Evolutionary conservation across 164 flowering plant species (phyloP).

Genomic region (Vitis rupestris): DNA sequence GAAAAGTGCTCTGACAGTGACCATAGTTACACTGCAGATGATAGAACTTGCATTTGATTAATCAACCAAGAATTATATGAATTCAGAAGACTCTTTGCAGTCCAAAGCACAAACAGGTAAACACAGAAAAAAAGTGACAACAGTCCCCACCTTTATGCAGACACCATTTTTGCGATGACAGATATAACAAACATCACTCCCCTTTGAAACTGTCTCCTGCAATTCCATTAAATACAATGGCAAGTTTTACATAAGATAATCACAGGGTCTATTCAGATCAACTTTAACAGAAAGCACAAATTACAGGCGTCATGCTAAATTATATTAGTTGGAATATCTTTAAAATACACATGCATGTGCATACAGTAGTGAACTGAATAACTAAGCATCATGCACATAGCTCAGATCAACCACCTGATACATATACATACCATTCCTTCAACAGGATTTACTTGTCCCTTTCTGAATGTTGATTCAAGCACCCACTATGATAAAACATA

Average conservation of each 20-base stretch:
- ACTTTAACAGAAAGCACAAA: not conserved
- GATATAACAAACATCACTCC: slow-evolving; percentile 55
- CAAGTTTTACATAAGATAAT: not conserved
- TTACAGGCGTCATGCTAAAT: not conserved
- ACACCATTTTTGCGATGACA: slow-evolving; percentile 70
- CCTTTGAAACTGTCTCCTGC: slow-evolving; percentile 65
- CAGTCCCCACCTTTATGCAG: slow-evolving; percentile 69
- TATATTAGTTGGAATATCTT: not conserved
- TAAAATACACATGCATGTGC: not conserved
- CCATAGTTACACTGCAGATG: slow-evolving; percentile 82
- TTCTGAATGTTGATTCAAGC: slow-evolving; percentile 71
- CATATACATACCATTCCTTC: slow-evolving; percentile 76
- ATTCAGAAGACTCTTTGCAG: not conserved
- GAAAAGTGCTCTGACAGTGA: slow-evolving; percentile 81
- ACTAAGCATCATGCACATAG: not conserved
- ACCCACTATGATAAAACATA: slow-evolving; percentile 64
- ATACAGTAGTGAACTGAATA: not conserved
- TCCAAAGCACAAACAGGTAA: not conserved
- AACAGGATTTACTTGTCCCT: slow-evolving; percentile 82
- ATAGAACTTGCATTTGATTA: not conserved
- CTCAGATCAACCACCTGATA: not conserved
- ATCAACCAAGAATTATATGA: not conserved
- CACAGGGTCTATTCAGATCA: not conserved
- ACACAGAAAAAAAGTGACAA: not conserved
- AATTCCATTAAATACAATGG: slow-evolving; percentile 4